These are phyloP conservation scores for Lactarius sanguifluus DNA, from an alignment of 768 basidiomycete species.

Conservation along the genomic window DNA sequence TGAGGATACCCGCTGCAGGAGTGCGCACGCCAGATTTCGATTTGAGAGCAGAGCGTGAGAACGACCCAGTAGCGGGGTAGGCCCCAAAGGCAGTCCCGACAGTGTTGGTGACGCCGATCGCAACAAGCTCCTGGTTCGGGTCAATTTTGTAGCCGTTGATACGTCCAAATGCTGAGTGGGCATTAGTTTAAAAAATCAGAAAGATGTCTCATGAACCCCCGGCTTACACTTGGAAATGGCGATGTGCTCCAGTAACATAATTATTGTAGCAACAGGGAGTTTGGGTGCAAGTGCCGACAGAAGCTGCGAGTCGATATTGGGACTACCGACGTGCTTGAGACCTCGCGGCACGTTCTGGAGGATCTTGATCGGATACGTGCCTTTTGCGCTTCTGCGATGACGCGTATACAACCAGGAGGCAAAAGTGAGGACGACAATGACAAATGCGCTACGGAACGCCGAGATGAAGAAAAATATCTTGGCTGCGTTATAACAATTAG, in stretches of 20 bases:
- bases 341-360: slow-evolving; percentile 84
- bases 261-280: slow-evolving; percentile 82
- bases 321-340: slow-evolving; percentile 57
- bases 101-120: slow-evolving; percentile 96
- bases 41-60: slow-evolving; percentile 96
- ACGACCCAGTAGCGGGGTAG: slow-evolving; percentile 97
- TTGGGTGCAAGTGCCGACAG: slow-evolving; percentile 69
- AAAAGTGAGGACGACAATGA: slow-evolving; percentile 82
- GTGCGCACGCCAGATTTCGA: slow-evolving; percentile 97
- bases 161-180: slow-evolving; percentile 79
- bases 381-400: slow-evolving; percentile 52
- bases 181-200: not conserved
- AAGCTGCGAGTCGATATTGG: slow-evolving; percentile 49
- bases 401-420: slow-evolving; percentile 85
- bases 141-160: slow-evolving; percentile 93
- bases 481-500: slow-evolving; percentile 39
- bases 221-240: slow-evolving; percentile 91
- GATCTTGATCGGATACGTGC: slow-evolving; percentile 82
- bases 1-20: slow-evolving; percentile 82
- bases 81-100: slow-evolving; percentile 87
- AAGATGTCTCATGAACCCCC: too few species aligned
- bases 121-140: slow-evolving; percentile 93
- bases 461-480: slow-evolving; percentile 76
- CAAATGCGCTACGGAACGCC: slow-evolving; percentile 81
- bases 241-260: slow-evolving; percentile 92